Base-by-base conservation (phyloP, 1,139 yeast species). In the Yamadazyma epiphylla region DNA sequence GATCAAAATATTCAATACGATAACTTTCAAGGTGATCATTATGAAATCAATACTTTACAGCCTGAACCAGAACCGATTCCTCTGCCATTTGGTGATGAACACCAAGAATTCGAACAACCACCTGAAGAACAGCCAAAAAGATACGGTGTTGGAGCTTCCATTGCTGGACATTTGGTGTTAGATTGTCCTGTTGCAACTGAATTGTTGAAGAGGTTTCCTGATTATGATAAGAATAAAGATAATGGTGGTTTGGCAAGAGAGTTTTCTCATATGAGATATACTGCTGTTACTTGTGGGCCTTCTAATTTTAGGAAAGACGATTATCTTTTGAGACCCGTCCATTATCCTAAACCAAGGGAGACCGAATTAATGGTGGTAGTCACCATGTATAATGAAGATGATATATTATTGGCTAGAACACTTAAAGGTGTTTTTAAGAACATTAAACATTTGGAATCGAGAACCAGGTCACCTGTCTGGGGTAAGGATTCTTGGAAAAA, bases 171-270 rank as follows among this genome's bases (percentile, higher is more conserved):
- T 46, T 68, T 68, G 54, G 74, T 68, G 6, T 55, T 68, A 38
- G 74, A 68, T 46, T 68, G 74, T 53, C 74, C 74, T 5, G 72
- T 68, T 12, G 74, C 74, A 4, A 61, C 69, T 14, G 73, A 66
- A 39, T 53, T 68, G 31, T 55, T 67, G 33, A 46, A 64, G 11
- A 68, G 67, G 36, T 68, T 64, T 37, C 73, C 69, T 12, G 72
- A 65, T 38, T 67, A 65, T 38, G 20, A 17, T 10, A 44, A 51
- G 15, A 45, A 53, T 3, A 51, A 42, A 5, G 56, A 58, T 33
- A 70, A 65, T 38, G 70, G 70, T 8, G 72, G 71, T 1, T 54
- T 66, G 31, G 53, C 67, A 8, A 51, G 74, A 50, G 74, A 68
- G 39, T 67, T 68, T 40, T 60, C 71, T 13, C 66, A 64, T 43